Conservation (phyloP, 1,284 basidiomycete species). For the Cryptococcus maquisensis region DNA sequence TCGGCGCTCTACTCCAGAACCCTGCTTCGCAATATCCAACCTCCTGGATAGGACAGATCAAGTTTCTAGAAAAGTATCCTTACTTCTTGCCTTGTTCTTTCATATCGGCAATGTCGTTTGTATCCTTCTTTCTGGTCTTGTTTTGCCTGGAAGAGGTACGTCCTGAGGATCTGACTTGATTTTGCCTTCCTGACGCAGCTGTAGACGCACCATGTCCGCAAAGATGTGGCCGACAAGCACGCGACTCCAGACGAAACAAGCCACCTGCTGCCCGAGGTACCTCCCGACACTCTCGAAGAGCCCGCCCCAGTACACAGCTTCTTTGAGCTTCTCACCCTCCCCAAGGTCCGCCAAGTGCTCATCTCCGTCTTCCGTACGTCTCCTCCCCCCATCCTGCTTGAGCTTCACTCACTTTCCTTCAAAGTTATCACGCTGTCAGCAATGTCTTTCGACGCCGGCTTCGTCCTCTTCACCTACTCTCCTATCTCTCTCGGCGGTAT, state of each 20-base stretch:
- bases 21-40: constrained; percentile 18
- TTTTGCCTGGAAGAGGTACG: constrained; percentile 26
- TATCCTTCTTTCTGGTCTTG: constrained; percentile 10
- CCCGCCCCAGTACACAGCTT: constrained; percentile 6
- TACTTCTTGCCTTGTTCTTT: constrained; percentile 17
- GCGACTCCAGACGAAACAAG: constrained; percentile 2
- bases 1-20: constrained; percentile 16
- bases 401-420: background rate
- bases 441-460: constrained; percentile 29
- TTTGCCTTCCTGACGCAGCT: background rate
- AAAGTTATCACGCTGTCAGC: constrained; percentile 26
- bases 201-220: background rate
- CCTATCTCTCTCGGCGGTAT: constrained; percentile 23
- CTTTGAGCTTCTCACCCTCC: constrained; percentile 11
- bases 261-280: constrained; percentile 5
- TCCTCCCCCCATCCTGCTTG: background rate
- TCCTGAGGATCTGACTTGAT: background rate
- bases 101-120: constrained; percentile 3
- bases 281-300: constrained; percentile 3
- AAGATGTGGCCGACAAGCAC: background rate
- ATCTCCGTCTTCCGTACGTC: constrained; percentile 19
- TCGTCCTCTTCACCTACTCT: constrained; percentile 32
- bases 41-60: constrained; percentile 12
- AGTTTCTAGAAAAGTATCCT: constrained; percentile 12
- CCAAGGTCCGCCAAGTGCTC: constrained; percentile 15